Conservation (phyloP, 2,329 filamentous ascomycete genomes). For the Cercospora sp. region DNA sequence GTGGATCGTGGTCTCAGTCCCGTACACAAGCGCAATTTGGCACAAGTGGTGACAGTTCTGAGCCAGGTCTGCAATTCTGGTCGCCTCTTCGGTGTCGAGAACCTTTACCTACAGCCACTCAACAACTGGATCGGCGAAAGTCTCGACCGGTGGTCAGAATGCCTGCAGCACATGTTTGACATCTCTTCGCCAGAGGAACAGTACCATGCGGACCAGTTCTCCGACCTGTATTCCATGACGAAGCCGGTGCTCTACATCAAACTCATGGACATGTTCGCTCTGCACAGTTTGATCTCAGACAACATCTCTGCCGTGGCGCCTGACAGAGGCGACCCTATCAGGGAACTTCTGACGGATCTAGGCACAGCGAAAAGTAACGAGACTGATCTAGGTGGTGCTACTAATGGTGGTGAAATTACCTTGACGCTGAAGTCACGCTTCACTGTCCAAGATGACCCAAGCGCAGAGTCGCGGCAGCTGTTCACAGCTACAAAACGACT, state of each 20-base stretch:
- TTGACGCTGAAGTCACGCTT: constrained; percentile 39
- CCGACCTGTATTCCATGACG: constrained; percentile 92
- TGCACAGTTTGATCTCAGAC: constrained; percentile 81
- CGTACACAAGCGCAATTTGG: constrained; percentile 87
- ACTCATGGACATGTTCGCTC: constrained; percentile 94
- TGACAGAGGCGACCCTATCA: constrained; percentile 78
- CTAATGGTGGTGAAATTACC: constrained; percentile 38
- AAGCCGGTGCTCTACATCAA: constrained; percentile 99
- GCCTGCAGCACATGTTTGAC: constrained; percentile 74
- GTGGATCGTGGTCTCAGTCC: constrained; percentile 86
- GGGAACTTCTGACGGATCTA: constrained; percentile 88
- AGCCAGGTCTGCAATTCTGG: constrained; percentile 85
- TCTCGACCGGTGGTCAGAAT: constrained; percentile 72
- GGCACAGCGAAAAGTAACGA: constrained; percentile 97
- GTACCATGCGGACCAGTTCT: constrained; percentile 98
- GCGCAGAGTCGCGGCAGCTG: constrained; percentile 84
- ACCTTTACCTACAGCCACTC: constrained; percentile 91
- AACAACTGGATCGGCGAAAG: constrained; percentile 89
- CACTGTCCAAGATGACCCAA: constrained; percentile 65
- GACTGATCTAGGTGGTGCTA: constrained; percentile 58
- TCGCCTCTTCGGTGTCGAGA: constrained; percentile 86
- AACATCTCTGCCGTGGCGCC: constrained; percentile 78
- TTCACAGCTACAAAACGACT: constrained; percentile 99
- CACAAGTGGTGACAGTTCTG: constrained; percentile 88
- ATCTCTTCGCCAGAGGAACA: constrained; percentile 85